Base-by-base conservation (phyloP, 2,329 filamentous ascomycete species). In the Sclerotinia minor region DNA sequence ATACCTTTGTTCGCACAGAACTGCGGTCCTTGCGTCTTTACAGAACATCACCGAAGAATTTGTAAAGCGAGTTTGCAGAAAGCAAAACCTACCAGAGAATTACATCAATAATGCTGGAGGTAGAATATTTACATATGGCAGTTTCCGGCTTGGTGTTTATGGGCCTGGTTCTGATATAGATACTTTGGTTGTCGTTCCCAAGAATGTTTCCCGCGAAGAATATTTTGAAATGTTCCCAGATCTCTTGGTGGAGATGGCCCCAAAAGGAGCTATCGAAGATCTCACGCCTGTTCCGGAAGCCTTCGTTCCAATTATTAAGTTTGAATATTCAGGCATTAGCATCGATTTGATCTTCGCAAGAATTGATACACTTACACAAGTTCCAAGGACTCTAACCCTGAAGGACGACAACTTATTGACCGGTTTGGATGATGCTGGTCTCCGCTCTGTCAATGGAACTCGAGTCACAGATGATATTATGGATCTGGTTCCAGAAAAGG, bases 111-210 rank as follows among this genome's bases (percentile, higher is more conserved):
- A 90, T 76, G 92, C 94, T 7, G 92, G 94, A 65, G 95, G 94
- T 72, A 95, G 94, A 81, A 89, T 99, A 73, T 97, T 96, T 78
- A 96, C 94, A 1, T 99, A 95, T 79, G 95, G 95, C 71, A 98
- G 95, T 79, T 99, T 94, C 79, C 90, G 94, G 50, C 84, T 99
- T 17, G 95, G 95, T 69, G 95, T 98, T 32, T 97, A 92, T 79
- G 94, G 94, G 7, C 95, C 95, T 55, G 93, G 93, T 63, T 98
- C 95, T 58, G 95, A 99, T 87, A 98, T 99, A 75, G 95, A 99
- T 81, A 97, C 95, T 1, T 87, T 99, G 64, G 89, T 98, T 69
- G 90, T 97, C 63, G 94, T 90, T 19, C 95, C 95, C 13, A 94
- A 92, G 80, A 93, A 97, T 76, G 91, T 98, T 64, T 86, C 87